A percentile compares a stretch with the other conserved stretches of the same genome.
These are phyloP conservation scores for Tylopilus vinaceipallidus DNA, from an alignment of 768 basidiomycete species.

Conservation along the genomic window DNA sequence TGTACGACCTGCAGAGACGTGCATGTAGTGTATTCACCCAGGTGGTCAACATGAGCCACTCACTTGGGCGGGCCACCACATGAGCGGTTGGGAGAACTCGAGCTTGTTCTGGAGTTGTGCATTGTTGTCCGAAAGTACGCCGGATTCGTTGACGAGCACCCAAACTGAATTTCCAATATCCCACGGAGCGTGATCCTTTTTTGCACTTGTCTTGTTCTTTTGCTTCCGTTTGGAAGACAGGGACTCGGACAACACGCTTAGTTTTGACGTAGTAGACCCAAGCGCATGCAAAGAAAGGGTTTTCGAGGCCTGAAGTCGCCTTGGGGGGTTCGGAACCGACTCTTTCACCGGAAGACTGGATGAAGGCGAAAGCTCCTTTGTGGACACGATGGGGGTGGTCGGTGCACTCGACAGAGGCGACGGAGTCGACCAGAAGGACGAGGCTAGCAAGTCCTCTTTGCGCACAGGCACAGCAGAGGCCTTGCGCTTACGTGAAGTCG, in stretches of 20 bases:
- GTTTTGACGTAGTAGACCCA: slow-evolving; percentile 4
- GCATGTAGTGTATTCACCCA: slow-evolving; percentile 6
- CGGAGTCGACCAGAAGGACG: slow-evolving; percentile 17
- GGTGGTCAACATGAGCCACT: slow-evolving; percentile 10
- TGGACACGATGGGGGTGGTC: slow-evolving; percentile 9
- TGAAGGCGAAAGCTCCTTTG: slow-evolving; percentile 18
- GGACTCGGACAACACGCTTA: slow-evolving; percentile 18
- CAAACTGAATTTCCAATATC: slow-evolving; percentile 45
- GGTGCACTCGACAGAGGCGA: slow-evolving; percentile 30
- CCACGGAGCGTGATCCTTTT: slow-evolving; percentile 10
- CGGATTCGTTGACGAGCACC: slow-evolving; percentile 48
- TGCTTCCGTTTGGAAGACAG: slow-evolving; percentile 23
- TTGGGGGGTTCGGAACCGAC: neutral
- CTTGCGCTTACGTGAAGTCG: slow-evolving; percentile 31
- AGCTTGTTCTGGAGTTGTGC: slow-evolving; percentile 25
- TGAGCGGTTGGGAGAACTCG: slow-evolving; percentile 13
- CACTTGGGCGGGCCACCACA: slow-evolving; percentile 79
- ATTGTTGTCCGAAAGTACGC: slow-evolving; percentile 33
- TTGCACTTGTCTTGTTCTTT: slow-evolving; percentile 10
- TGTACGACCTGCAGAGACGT: slow-evolving; percentile 22
- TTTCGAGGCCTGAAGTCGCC: slow-evolving; percentile 10
- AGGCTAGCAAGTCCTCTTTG: slow-evolving; percentile 6
- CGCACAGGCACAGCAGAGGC: slow-evolving; percentile 7
- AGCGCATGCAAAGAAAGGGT: slow-evolving; percentile 12
- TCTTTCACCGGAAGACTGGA: slow-evolving; percentile 7